Evolutionary conservation across 305 asterid genomes (phyloP).

Genomic region (Solanum hybrid): DNA sequence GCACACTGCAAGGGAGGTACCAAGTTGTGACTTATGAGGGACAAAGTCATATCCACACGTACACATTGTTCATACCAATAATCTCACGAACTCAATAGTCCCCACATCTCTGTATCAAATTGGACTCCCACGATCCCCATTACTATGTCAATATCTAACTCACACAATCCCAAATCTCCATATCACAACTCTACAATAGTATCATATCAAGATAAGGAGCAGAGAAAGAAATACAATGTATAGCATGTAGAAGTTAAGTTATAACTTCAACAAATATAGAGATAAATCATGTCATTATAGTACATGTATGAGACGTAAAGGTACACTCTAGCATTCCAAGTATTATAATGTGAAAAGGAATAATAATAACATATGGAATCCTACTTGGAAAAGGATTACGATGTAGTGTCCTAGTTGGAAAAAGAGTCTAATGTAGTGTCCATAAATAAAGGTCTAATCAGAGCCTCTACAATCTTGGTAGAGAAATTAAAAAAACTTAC

Average conservation of each 20-base stretch:
- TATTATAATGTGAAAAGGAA: not conserved
- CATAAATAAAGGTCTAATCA: not conserved
- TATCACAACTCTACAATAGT: not conserved
- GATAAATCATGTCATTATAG: not conserved
- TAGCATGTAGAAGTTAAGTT: not conserved
- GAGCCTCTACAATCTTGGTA: not conserved
- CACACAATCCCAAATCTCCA: not conserved
- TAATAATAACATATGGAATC: not conserved
- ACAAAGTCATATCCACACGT: not conserved
- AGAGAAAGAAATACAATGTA: not conserved
- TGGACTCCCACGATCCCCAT: not conserved
- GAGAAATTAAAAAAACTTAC: not conserved
- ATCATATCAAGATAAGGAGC: not conserved
- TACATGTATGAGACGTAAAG: not conserved
- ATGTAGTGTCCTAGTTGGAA: not conserved
- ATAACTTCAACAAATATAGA: not conserved
- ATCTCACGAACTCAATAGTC: not conserved
- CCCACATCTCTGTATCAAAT: not conserved
- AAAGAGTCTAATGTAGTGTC: not conserved
- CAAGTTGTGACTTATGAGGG: not conserved
- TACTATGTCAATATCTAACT: not conserved
- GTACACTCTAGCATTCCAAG: not conserved
- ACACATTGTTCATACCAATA: not conserved
- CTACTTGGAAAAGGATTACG: not conserved
- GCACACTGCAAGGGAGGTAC: not conserved